Evolutionary conservation across 805 yeast genomes (phyloP).

Genomic region (Candida odintsovae): DNA sequence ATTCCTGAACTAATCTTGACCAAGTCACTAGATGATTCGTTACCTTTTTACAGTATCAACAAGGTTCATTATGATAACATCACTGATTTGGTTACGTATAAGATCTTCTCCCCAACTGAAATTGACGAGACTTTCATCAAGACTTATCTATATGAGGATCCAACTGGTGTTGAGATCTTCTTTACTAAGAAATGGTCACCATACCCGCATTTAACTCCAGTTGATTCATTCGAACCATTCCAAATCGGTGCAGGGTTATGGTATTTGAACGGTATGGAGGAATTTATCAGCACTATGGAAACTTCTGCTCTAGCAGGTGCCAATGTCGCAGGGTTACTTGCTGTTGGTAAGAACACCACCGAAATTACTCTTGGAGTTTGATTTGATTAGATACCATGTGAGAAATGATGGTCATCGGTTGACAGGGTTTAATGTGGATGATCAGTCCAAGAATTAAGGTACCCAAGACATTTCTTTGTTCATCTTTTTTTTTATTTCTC

Average conservation of each 20-base stretch:
- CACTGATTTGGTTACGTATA: conserved; percentile 32
- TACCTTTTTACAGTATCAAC: conserved; percentile 31
- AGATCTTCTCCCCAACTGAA: conserved; percentile 31
- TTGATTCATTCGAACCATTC: conserved; percentile 23
- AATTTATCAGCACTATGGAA: conserved; percentile 46
- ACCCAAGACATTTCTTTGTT: no score
- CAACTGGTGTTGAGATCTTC: conserved; percentile 19
- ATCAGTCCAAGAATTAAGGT: no score
- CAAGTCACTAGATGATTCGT: conserved; percentile 12
- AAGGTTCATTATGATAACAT: conserved; percentile 24
- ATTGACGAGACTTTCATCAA: conserved; percentile 17
- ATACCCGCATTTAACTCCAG: conserved; percentile 36
- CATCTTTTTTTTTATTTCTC: no score
- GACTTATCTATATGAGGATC: conserved; percentile 18
- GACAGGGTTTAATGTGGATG: no score
- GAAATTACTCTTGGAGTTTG: conserved; percentile 9
- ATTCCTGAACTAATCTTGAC: conserved; percentile 26
- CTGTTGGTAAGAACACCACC: conserved; percentile 24
- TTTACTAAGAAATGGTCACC: conserved; percentile 36
- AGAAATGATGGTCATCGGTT: no score
- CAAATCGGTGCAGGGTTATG: conserved; percentile 29
- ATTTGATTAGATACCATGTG: no score
- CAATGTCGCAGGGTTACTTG: conserved; percentile 39
- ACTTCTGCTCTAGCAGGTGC: conserved; percentile 45
- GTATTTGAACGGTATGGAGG: conserved; percentile 41